phyloP scores from a whole-genome alignment of 768 basidiomycete genomes.

The Holtermanniella nyarrowii region DNA sequence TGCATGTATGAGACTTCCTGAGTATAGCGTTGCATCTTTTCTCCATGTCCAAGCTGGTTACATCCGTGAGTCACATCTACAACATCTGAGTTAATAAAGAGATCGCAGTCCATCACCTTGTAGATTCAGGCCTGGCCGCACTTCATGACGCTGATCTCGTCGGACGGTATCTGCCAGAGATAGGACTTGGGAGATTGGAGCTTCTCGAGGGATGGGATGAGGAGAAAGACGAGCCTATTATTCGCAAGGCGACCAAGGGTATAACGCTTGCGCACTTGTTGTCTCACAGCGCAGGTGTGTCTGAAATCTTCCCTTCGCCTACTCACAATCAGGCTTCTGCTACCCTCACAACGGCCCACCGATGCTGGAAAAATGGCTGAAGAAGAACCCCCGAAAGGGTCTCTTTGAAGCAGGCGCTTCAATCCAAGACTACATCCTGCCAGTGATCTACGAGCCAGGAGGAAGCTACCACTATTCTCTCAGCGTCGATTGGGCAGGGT shows the following conservation, averaged over 20 bases:
- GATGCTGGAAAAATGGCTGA: conserved; percentile 12
- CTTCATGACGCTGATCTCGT: conserved; percentile 23
- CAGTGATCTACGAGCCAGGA: conserved; percentile 27
- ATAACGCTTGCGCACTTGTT: conserved; percentile 33
- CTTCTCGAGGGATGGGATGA: conserved; percentile 23
- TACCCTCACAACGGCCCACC: conserved; percentile 17
- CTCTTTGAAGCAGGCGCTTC: conserved; percentile 12
- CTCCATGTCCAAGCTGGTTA: conserved; percentile 32
- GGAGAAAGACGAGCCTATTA: conserved; percentile 13
- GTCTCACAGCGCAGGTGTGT: conserved; percentile 33
- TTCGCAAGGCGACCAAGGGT: conserved; percentile 17
- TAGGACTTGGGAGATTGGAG: conserved; percentile 13
- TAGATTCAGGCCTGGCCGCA: conserved; percentile 25
- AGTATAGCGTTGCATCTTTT: conserved; percentile 23
- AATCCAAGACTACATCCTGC: conserved; percentile 9
- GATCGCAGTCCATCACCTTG: conserved; percentile 31
- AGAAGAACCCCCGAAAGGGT: conserved; percentile 5
- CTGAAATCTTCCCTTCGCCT: too few species aligned
- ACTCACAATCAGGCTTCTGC: conserved; percentile 15
- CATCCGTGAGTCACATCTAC: conserved; percentile 17
- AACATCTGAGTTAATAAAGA: neutral
- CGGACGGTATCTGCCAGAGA: conserved; percentile 22
- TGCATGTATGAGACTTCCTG: neutral
- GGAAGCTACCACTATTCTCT: conserved; percentile 25
- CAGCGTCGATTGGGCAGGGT: conserved; percentile 32